Conservation (phyloP, 108 stramenopile genomes). For the Discostella pseudostelligera region DNA sequence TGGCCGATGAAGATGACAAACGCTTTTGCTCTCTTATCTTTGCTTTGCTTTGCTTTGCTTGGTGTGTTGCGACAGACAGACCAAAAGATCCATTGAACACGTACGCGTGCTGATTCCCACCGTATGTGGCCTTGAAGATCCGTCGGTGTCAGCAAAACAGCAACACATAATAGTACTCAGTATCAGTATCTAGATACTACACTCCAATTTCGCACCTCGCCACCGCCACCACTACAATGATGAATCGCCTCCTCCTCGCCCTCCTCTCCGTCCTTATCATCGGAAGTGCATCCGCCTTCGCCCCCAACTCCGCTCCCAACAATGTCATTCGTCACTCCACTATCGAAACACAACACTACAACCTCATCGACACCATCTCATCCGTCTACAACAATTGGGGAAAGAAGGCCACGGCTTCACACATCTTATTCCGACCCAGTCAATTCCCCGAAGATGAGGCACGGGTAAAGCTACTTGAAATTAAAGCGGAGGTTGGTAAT, state of each 20-base stretch:
- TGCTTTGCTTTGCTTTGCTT: no score
- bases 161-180: no score
- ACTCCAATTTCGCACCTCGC: not conserved
- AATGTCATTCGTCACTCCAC: conserved; percentile 11
- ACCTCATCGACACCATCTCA: conserved; percentile 34
- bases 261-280: conserved; percentile 28
- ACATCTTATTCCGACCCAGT: conserved; percentile 48
- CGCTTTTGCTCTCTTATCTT: no score
- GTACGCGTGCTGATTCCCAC: no score
- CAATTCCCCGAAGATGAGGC: conserved; percentile 48
- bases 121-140: no score
- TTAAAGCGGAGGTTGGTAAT: conserved; percentile 44
- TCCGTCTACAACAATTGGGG: conserved; percentile 50
- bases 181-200: not conserved
- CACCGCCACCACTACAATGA: not conserved
- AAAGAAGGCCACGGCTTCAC: conserved; percentile 52
- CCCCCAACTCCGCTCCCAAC: conserved; percentile 9
- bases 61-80: no score
- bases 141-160: no score
- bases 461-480: conserved; percentile 36
- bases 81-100: no score
- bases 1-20: no score
- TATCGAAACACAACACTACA: conserved; percentile 22
- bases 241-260: conserved; percentile 32
- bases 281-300: conserved; percentile 32